phyloP scores from a whole-genome alignment of 805 yeast genomes.

The Jamesozyma jinghongensis region DNA sequence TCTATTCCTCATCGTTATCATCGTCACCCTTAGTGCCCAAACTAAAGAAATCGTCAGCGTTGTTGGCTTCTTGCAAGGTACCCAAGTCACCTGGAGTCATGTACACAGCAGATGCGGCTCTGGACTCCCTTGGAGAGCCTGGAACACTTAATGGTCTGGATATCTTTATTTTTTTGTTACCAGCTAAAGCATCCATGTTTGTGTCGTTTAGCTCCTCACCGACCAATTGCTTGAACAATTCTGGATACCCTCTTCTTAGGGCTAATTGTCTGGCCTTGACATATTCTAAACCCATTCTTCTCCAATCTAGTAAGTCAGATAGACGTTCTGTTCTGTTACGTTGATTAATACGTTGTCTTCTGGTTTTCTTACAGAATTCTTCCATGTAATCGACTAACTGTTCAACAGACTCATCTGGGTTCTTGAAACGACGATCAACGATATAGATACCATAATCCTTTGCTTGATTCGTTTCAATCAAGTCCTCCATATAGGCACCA shows the following conservation, averaged over 20 bases:
- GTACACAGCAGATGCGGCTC: slow-evolving; percentile 36
- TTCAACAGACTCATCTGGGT: slow-evolving; percentile 86
- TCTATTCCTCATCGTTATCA: slow-evolving; percentile 27
- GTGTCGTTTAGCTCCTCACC: slow-evolving; percentile 25
- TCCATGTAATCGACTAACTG: slow-evolving; percentile 86
- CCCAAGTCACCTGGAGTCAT: slow-evolving; percentile 99
- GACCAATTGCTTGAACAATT: slow-evolving; percentile 44
- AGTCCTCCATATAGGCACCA: slow-evolving; percentile 97
- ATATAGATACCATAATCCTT: slow-evolving; percentile 95
- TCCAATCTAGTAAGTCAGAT: slow-evolving; percentile 92
- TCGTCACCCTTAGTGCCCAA: slow-evolving; percentile 31
- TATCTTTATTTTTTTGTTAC: slow-evolving; percentile 50
- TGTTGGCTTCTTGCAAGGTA: slow-evolving; percentile 83
- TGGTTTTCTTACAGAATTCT: slow-evolving; percentile 76
- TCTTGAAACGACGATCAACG: slow-evolving; percentile 87
- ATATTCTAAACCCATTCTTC: slow-evolving; percentile 94
- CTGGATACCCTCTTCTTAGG: slow-evolving; percentile 88
- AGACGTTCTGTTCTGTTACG: slow-evolving; percentile 94
- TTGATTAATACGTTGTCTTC: slow-evolving; percentile 96
- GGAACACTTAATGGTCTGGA: slow-evolving; percentile 94
- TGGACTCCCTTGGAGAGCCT: slow-evolving; percentile 64
- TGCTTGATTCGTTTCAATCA: slow-evolving; percentile 71
- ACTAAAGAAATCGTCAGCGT: slow-evolving; percentile 67
- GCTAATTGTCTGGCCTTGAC: slow-evolving; percentile 90
- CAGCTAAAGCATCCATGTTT: slow-evolving; percentile 27